phyloP scores from a whole-genome alignment of 306 rosid genomes.

The Trifolium repens region DNA sequence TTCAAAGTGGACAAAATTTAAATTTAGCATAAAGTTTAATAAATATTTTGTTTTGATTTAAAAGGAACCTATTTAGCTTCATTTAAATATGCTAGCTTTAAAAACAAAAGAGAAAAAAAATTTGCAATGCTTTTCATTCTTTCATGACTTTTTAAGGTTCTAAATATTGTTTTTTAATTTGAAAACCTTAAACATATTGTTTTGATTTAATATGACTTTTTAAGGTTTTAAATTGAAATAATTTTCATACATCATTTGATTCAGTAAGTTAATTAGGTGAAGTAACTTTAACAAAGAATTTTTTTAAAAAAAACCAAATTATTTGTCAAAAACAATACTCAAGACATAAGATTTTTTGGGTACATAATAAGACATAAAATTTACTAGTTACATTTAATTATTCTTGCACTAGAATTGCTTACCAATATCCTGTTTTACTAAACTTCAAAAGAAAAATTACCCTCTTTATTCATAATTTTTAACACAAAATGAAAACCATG shows the following conservation, averaged over 20 bases:
- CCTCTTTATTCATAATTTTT: not conserved
- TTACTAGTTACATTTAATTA: not conserved
- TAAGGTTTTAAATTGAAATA: too few species aligned
- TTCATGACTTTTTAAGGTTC: not conserved
- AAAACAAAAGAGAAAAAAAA: not conserved
- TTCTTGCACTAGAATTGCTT: not conserved
- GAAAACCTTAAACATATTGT: not conserved
- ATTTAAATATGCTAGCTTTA: slow-evolving; percentile 1
- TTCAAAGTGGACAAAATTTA: slow-evolving; percentile 17
- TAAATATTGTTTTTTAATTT: not conserved
- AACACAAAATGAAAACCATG: not conserved
- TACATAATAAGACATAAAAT: not conserved
- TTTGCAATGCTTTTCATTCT: not conserved
- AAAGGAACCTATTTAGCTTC: not conserved
- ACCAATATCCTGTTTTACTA: too few species aligned
- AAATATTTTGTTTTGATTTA: slow-evolving; percentile 32
- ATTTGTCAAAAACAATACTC: not conserved
- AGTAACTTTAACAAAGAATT: not conserved
- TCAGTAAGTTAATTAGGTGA: slow-evolving; percentile 20
- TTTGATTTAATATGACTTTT: too few species aligned
- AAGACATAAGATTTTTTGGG: too few species aligned
- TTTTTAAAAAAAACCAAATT: not conserved
- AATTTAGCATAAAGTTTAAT: slow-evolving; percentile 12
- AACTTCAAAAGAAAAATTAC: not conserved
- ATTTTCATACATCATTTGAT: not conserved